Evolutionary conservation across 345 rosid species (phyloP).

Genomic region (Mangifera indica): DNA sequence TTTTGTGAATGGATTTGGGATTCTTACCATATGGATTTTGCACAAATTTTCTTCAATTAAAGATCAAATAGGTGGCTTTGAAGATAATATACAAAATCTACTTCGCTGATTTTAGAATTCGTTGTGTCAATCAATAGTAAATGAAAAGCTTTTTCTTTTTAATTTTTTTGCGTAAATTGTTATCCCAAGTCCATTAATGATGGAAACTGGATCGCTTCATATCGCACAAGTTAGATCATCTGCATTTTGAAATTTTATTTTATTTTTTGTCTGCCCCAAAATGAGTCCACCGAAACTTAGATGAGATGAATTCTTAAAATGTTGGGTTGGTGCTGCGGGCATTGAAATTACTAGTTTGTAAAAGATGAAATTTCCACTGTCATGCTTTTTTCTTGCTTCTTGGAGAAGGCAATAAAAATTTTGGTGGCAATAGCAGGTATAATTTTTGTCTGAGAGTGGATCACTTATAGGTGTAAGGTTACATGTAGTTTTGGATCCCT

Average conservation of each 20-base stretch:
- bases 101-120: neutral
- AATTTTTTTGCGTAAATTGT: neutral
- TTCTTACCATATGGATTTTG: neutral
- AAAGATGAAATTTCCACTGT: neutral
- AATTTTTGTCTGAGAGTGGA: conserved; percentile 1
- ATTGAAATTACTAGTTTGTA: neutral
- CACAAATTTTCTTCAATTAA: no score
- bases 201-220: neutral
- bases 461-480: no score
- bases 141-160: neutral
- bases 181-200: neutral
- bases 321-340: neutral
- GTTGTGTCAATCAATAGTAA: neutral
- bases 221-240: neutral
- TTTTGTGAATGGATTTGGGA: neutral
- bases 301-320: neutral
- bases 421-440: neutral
- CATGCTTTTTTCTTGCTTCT: no score
- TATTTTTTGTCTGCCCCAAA: neutral
- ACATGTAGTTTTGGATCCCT: neutral
- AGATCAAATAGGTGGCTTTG: neutral
- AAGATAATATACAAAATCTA: neutral
- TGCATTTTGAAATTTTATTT: neutral
- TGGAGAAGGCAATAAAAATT: neutral
- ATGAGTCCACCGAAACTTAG: neutral